A percentile compares a stretch with the other conserved stretches of the same genome.
These are phyloP conservation scores for Fraxinus platypoda DNA, from an alignment of 305 asterid genomes.

Conservation along the genomic window DNA sequence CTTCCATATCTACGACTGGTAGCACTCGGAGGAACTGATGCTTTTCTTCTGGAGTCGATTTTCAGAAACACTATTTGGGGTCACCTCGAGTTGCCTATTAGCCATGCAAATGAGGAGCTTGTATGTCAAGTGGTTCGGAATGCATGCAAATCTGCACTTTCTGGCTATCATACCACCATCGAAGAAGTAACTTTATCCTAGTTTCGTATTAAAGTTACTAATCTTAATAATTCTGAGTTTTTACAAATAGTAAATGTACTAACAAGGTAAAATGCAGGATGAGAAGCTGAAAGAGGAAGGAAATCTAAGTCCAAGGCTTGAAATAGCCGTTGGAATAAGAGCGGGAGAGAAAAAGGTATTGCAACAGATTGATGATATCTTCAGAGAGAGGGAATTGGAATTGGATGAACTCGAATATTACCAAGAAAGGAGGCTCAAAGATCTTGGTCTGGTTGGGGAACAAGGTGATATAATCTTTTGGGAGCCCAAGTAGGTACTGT, in stretches of 20 bases:
- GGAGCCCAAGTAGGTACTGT: constrained; percentile 58
- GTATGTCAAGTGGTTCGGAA: constrained; percentile 67
- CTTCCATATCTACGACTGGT: constrained; percentile 71
- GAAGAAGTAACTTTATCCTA: constrained; percentile 62
- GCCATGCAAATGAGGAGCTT: constrained; percentile 84
- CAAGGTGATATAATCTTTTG: constrained; percentile 96
- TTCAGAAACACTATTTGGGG: constrained; percentile 76
- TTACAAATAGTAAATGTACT: neutral
- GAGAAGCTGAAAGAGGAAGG: constrained; percentile 68
- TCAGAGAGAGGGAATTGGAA: constrained; percentile 66
- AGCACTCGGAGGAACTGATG: constrained; percentile 81
- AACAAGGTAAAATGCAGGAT: constrained; percentile 51
- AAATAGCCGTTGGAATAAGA: constrained; percentile 70
- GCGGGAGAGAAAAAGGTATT: constrained; percentile 82
- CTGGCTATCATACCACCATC: constrained; percentile 74
- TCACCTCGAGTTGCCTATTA: constrained; percentile 68
- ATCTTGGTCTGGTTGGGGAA: constrained; percentile 89
- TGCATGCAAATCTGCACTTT: constrained; percentile 73
- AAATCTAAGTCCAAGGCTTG: constrained; percentile 57
- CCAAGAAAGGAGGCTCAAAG: constrained; percentile 88
- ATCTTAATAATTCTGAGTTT: neutral
- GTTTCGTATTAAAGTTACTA: neutral
- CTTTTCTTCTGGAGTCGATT: constrained; percentile 79
- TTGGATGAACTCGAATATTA: constrained; percentile 77
- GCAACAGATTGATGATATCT: constrained; percentile 65